A percentile compares a stretch with the other conserved stretches of the same genome.
phyloP scores from a whole-genome alignment of 495 filamentous ascomycete species.

The Cryomyces minteri region DNA sequence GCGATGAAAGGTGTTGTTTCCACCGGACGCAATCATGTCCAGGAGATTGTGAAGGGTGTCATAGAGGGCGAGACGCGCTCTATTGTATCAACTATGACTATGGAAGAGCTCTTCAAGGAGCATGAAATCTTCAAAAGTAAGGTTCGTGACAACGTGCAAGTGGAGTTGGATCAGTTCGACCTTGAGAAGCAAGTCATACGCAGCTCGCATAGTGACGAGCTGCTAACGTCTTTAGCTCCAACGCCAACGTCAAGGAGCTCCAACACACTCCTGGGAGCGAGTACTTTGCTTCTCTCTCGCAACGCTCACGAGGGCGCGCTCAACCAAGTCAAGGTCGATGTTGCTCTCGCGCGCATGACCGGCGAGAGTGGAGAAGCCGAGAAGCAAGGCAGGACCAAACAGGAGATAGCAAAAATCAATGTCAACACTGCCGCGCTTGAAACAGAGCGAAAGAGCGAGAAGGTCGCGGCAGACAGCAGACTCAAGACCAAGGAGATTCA shows the following conservation, averaged over 20 bases:
- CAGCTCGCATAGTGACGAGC: background rate
- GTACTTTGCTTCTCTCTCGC: conserved; percentile 58
- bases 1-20: conserved; percentile 13
- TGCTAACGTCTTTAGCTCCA: conserved; percentile 32
- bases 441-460: conserved; percentile 65
- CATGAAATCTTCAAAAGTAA: conserved; percentile 62
- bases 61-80: conserved; percentile 73
- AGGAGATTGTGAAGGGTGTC: conserved; percentile 75
- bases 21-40: conserved; percentile 40
- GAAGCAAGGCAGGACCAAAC: conserved; percentile 56
- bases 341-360: conserved; percentile 57
- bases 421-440: conserved; percentile 66
- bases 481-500: conserved; percentile 50
- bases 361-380: conserved; percentile 68
- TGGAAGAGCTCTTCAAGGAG: conserved; percentile 75
- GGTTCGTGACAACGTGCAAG: conserved; percentile 61
- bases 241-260: conserved; percentile 68
- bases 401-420: conserved; percentile 67
- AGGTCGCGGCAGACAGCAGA: conserved; percentile 55
- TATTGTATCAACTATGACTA: conserved; percentile 62
- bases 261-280: conserved; percentile 57
- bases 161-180: conserved; percentile 55
- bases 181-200: conserved; percentile 30
- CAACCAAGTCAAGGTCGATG: conserved; percentile 63
- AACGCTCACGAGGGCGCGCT: conserved; percentile 72